Base-by-base conservation (phyloP, 2,329 filamentous ascomycete genomes). In the Hypocrella siamensis region DNA sequence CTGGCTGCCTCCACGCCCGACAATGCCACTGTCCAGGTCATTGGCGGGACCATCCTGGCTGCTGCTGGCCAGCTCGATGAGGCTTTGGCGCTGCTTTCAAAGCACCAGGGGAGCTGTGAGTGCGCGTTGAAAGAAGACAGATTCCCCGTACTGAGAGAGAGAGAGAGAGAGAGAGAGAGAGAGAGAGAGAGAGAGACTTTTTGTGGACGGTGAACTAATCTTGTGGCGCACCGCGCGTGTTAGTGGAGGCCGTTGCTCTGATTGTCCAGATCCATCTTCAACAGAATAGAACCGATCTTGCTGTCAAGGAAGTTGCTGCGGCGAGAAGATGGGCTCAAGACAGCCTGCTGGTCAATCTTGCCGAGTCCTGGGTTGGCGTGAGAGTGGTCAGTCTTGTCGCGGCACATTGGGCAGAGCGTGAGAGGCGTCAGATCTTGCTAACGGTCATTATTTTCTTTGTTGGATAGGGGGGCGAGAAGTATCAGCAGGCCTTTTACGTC, bases 401-500 rank as follows among this genome's bases (percentile, higher is more conserved):
- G n/a, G n/a, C n/a, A n/a, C n/a, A n/a, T n/a, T n/a, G n/a, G n/a
- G n/a, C n/a, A n/a, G n/a, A n/a, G n/a, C n/a, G n/a, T n/a, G n/a
- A n/a, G n/a, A n/a, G n/a, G n/a, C n/a, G n/a, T n/a, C n/a, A n/a
- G n/a, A n/a, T n/a, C n/a, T n/a, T n/a, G n/a, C n/a, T n/a, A n/a
- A n/a, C n/a, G n/a, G n/a, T n/a, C n/a, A n/a, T n/a, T n/a, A n/a
- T n/a, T n/a, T n/a, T n/a, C n/a, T n/a, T n/a, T n/a, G n/a, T n/a
- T n/a, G n/a, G n/a, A 17, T 38, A 93, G 79, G 88, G 88, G 48
- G 86, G 86, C 43, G 85, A 93, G 45, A 90, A 84, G 54, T 96
- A 96, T 58, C 90, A 96, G 50, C 82, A 90, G 49, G 79, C 88
- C 14, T 96, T 93, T 58, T 96, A 98, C 64, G 88, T 96, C 38